phyloP scores from a whole-genome alignment of 2,329 filamentous ascomycete genomes.

The Beauveria australis region DNA sequence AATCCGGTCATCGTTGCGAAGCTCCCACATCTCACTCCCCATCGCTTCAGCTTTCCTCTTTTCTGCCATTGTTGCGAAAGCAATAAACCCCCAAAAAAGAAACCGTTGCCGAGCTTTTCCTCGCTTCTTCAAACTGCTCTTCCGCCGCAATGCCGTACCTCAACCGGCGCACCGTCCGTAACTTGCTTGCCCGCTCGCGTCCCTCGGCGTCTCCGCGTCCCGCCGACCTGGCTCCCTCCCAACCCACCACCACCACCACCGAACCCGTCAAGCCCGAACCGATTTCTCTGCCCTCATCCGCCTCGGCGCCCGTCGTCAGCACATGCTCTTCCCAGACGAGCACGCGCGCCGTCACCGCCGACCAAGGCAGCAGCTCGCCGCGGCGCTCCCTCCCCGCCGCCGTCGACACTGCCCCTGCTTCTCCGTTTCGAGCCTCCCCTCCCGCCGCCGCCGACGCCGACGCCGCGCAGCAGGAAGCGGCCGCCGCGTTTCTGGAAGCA shows the following conservation, averaged over 20 bases:
- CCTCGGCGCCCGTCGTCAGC: background rate
- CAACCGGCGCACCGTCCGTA: slow-evolving; percentile 1
- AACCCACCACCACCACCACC: too few species aligned
- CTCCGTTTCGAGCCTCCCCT: background rate
- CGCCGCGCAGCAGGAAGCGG: background rate
- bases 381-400: background rate
- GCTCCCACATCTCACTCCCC: background rate
- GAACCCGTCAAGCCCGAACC: background rate
- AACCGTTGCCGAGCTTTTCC: background rate
- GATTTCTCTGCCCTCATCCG: background rate
- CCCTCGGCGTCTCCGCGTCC: background rate
- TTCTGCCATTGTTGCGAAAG: background rate
- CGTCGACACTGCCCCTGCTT: background rate
- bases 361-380: background rate
- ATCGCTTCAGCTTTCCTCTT: background rate
- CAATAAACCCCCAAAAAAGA: background rate
- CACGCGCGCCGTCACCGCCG: background rate
- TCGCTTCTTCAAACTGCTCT: background rate
- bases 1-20: background rate
- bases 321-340: background rate
- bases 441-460: background rate
- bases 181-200: background rate
- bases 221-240: too few species aligned
- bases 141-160: slow-evolving; percentile 1
- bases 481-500: background rate